A percentile compares a stretch with the other conserved stretches of the same genome.
These are phyloP conservation scores for Iris macrosiphon DNA, from an alignment of 106 monocot species.

Conservation along the genomic window DNA sequence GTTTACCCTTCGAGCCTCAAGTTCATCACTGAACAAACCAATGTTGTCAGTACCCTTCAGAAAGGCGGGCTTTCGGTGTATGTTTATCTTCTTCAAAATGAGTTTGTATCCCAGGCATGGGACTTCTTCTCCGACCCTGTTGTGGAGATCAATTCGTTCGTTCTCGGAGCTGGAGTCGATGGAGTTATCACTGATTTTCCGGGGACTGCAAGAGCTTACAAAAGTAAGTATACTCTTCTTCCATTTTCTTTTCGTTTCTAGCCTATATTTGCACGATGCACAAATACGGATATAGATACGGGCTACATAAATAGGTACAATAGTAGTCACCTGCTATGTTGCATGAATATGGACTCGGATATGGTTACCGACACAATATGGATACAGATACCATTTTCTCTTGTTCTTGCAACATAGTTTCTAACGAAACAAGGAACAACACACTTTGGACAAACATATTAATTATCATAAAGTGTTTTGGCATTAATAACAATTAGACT, in stretches of 20 bases:
- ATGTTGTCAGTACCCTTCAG: slow-evolving; percentile 34
- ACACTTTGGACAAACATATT: too few species aligned
- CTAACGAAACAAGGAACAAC: too few species aligned
- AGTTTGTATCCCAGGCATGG: slow-evolving; percentile 54
- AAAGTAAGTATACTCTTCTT: slow-evolving; percentile 29
- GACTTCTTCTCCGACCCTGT: slow-evolving; percentile 69
- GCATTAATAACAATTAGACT: too few species aligned
- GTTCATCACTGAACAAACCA: slow-evolving; percentile 32
- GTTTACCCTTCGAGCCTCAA: slow-evolving; percentile 24
- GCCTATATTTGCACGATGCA: too few species aligned
- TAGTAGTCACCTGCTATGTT: too few species aligned
- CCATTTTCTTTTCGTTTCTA: background rate
- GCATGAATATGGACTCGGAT: background rate
- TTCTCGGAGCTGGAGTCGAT: slow-evolving; percentile 27
- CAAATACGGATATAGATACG: too few species aligned
- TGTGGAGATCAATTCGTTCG: slow-evolving; percentile 51
- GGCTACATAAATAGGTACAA: too few species aligned
- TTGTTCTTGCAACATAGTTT: too few species aligned
- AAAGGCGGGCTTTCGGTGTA: slow-evolving; percentile 45
- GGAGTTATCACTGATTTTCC: slow-evolving; percentile 82
- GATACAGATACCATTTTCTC: background rate
- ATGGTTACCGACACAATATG: background rate
- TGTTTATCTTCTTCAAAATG: slow-evolving; percentile 52
- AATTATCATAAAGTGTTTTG: too few species aligned
- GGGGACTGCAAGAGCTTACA: slow-evolving; percentile 40